Evolutionary conservation across 2,329 filamentous ascomycete species (phyloP), one percentile per base, ranked within the genome.

Genomic region (Aspergillus fischeri): DNA sequence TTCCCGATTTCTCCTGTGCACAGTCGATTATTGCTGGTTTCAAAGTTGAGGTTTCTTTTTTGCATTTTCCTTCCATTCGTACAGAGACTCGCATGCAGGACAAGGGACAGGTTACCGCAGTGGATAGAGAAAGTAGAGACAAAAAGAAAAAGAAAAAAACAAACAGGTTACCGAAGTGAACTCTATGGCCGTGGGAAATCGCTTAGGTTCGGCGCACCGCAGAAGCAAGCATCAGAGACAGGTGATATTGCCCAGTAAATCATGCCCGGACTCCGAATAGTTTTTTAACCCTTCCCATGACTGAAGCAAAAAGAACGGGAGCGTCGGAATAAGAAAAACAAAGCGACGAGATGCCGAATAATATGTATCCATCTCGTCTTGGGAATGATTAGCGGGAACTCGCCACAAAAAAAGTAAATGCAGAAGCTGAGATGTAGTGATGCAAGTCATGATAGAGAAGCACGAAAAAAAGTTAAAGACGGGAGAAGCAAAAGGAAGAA

Each of bases 201-300:
- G 65, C 61, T 67, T 67, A 60, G 64, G 64, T 63, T 67, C 65
- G 61, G 63, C 56, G 60, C 62, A 65, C 64, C 63, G 63, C 63
- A 58, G 57, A 65, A 67, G 64, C 65, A 67, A 66, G 65, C 60
- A 66, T 68, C 62, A 64, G 68, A 62, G 49, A 54, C 52, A 56
- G 59, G 60, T 65, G 53, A 68, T 64, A 67, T 63, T 68, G 66
- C 67, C 66, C 65, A 65, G 63, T 64, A 67, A 70, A 68, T 67
- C 65, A 72, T 67, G 66, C 56, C 69, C 64, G 66, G 68, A 73
- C 70, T 71, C 71, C 71, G 57, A 64, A 66, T 67, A 66, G 61
- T 70, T 72, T 71, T 69, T 53, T 50, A 57, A 65, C 62, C 64
- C 63, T 62, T 62, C 66, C 68, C 65, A 63, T 65, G 62, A 66